Percentiles rank a stretch among this genome's conserved stretches.
Conservation (phyloP, 2,329 filamentous ascomycete species). For the Pyricularia sp. region DNA sequence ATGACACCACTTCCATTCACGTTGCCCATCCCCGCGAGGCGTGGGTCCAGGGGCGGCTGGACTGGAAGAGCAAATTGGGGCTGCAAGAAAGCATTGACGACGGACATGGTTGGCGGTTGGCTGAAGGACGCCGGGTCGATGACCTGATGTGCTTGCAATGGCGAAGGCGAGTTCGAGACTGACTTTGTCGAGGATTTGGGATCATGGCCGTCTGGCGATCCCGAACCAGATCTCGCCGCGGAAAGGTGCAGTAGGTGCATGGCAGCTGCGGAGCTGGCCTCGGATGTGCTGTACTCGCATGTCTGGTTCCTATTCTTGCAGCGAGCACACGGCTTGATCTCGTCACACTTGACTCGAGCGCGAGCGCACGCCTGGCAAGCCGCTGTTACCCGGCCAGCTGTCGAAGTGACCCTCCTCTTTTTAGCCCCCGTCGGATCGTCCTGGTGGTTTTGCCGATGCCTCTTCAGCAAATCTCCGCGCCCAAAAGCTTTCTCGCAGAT, state of each 20-base stretch:
- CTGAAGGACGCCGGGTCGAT: not conserved
- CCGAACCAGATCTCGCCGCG: constrained; percentile 11
- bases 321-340: constrained; percentile 42
- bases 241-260: constrained; percentile 35
- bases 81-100: not conserved
- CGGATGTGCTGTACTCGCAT: constrained; percentile 31
- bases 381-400: constrained; percentile 40
- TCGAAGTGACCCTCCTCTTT: constrained; percentile 34
- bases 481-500: constrained; percentile 44
- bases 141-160: not conserved
- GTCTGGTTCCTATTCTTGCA: constrained; percentile 36
- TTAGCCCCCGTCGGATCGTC: constrained; percentile 34
- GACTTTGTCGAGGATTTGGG: not conserved
- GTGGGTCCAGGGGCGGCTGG: not conserved
- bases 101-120: not conserved
- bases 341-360: constrained; percentile 46
- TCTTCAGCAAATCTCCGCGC: constrained; percentile 42
- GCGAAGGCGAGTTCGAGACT: not conserved
- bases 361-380: constrained; percentile 42
- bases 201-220: not conserved
- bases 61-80: not conserved
- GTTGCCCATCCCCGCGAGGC: not conserved
- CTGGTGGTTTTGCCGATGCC: constrained; percentile 41
- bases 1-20: not conserved
- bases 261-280: constrained; percentile 28